These are phyloP conservation scores for Saccharomyces kudriavzevii DNA, from an alignment of 805 yeast species.

Conservation along the genomic window DNA sequence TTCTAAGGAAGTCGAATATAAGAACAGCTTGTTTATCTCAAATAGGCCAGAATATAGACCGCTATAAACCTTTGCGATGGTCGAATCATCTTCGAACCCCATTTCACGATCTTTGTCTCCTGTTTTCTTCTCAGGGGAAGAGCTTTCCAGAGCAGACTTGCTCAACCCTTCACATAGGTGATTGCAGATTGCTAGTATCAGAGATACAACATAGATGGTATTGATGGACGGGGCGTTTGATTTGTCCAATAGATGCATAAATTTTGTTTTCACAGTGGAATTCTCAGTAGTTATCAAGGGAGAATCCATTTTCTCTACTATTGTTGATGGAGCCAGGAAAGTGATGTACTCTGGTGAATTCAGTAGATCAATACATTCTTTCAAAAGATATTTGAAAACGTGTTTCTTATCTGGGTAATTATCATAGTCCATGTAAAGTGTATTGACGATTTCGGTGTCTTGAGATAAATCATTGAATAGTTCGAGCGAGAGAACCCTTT, in stretches of 20 bases:
- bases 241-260: constrained; percentile 75
- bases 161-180: constrained; percentile 58
- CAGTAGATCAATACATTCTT: constrained; percentile 34
- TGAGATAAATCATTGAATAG: constrained; percentile 52
- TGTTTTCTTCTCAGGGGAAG: constrained; percentile 29
- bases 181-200: constrained; percentile 47
- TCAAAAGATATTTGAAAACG: constrained; percentile 49
- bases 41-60: constrained; percentile 37
- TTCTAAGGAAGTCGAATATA: constrained; percentile 58
- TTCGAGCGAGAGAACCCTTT: constrained; percentile 64
- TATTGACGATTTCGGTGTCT: constrained; percentile 44
- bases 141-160: constrained; percentile 30
- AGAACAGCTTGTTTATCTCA: constrained; percentile 39
- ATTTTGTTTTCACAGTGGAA: constrained; percentile 44
- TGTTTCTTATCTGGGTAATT: constrained; percentile 46
- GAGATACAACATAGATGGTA: constrained; percentile 49
- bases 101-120: constrained; percentile 6
- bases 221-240: constrained; percentile 66
- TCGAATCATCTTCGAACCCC: constrained; percentile 3
- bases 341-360: constrained; percentile 23
- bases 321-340: constrained; percentile 30
- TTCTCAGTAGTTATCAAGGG: constrained; percentile 35
- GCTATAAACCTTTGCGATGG: constrained; percentile 24
- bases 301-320: constrained; percentile 26
- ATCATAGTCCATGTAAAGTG: constrained; percentile 59